Base-by-base conservation (phyloP, 2,329 filamentous ascomycete genomes). In the Elsinoe fawcettii region DNA sequence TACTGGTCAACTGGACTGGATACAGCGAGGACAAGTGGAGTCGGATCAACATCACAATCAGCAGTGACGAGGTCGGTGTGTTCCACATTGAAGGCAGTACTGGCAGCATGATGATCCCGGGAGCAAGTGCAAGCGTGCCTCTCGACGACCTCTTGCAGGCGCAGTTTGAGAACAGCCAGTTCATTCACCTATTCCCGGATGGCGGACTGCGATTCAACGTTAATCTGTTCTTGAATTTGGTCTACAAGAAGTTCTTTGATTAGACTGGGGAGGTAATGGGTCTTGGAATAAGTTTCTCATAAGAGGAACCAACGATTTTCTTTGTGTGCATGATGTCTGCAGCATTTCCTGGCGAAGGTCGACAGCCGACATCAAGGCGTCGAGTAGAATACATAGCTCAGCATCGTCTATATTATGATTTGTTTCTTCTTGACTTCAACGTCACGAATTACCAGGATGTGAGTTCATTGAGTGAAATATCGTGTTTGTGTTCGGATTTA, bases 181-280 rank as follows among this genome's bases (percentile, higher is more conserved):
- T 95, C 71, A 91, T 97, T 83, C 90, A 89, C 67, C 78, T 97
- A 60, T 99, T 99, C 67, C 90, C 95, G 70, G 82, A 80, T 57
- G 71, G 69, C 2, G 70, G 70, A 62, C 79, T 96, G 69, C 86
- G 87, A 73, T 81, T 99, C 67, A 97, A 97, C 72, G 93, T 99
- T 67, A 99, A 99, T 76, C 73, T 99, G 68, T 83, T 99, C 74
- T 78, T 99, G 77, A 93, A 99, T 79, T 78, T 97, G 72, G 82
- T 99, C 64, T 97, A 97, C 79, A 95, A 95, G 82, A 99, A 99
- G 80, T 99, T 99, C 73, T 99, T 56, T 22, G 54, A 99, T 63
- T 67, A 74, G 60, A 75, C 78, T 58, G 66, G 66, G 59, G 32
- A 11, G 44, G 4, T 23, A 22, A 22, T n/a, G 7, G 16, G 30